Evolutionary conservation across 148 eudicot genomes (phyloP).

Genomic region (Nepenthes mirabilis): DNA sequence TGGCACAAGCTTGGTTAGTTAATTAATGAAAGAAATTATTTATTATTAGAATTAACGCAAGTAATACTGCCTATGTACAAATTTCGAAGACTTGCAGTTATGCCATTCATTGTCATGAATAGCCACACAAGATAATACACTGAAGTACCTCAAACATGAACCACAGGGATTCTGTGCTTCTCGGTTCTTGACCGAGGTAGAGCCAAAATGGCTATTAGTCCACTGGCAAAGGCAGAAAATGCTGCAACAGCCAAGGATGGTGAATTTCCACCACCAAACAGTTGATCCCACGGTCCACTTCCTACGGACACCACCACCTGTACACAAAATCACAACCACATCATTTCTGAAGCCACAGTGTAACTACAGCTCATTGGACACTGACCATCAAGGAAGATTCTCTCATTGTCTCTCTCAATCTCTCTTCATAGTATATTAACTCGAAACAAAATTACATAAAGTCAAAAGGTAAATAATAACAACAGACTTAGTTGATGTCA

Average conservation of each 20-base stretch:
- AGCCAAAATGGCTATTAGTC: constrained; percentile 48
- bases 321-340: background rate
- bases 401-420: no score
- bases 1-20: background rate
- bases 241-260: constrained; percentile 73
- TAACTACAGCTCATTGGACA: background rate
- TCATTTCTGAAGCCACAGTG: background rate
- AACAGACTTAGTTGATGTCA: background rate
- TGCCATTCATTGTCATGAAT: constrained; percentile 1
- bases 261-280: constrained; percentile 86
- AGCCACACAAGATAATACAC: constrained; percentile 3
- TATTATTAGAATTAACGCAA: background rate
- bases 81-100: constrained; percentile 3
- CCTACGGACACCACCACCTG: constrained; percentile 89
- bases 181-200: constrained; percentile 14
- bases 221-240: constrained; percentile 45
- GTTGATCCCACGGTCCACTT: constrained; percentile 87
- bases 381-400: no score
- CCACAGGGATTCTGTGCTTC: constrained; percentile 9
- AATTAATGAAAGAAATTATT: background rate
- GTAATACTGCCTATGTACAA: constrained; percentile 1
- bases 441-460: no score
- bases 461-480: background rate
- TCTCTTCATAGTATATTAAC: no score
- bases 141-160: constrained; percentile 8